These are phyloP conservation scores for Plasmodium coatneyi DNA, from an alignment of 169 alveolate genomes.

Conservation along the genomic window DNA sequence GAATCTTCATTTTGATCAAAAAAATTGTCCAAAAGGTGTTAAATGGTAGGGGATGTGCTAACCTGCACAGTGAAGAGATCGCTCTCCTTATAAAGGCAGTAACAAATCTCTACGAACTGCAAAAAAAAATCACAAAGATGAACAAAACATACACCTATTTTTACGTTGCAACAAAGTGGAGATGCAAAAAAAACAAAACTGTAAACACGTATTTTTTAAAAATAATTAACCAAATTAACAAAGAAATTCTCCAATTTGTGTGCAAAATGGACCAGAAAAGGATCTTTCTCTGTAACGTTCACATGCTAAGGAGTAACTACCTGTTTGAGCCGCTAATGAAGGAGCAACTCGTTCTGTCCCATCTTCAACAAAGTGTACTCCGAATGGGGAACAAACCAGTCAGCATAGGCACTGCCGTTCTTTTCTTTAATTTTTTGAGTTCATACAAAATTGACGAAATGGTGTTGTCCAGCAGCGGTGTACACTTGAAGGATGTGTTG, in stretches of 20 bases:
- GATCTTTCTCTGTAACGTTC: conserved; percentile 22
- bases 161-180: background rate
- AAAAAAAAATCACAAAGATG: conserved; percentile 5
- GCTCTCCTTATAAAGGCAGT: conserved; percentile 8
- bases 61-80: background rate
- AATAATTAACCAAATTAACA: conserved; percentile 25
- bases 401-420: background rate
- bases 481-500: background rate
- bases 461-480: background rate
- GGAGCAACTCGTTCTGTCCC: background rate
- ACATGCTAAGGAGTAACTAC: conserved; percentile 29
- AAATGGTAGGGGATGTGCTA: background rate
- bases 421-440: conserved; percentile 23
- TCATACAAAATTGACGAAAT: conserved; percentile 54
- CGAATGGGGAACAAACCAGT: conserved; percentile 2
- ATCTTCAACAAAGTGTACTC: background rate
- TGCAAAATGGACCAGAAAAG: background rate
- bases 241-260: conserved; percentile 19
- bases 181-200: conserved; percentile 22
- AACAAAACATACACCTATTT: conserved; percentile 43
- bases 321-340: conserved; percentile 2
- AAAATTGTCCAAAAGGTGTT: conserved; percentile 13
- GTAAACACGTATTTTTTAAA: conserved; percentile 27
- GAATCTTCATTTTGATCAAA: conserved; percentile 34
- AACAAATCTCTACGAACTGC: conserved; percentile 23